Percentiles rank a stretch among this genome's conserved stretches.
Conservation (phyloP, 2,329 filamentous ascomycete genomes). For the Alternaria incomplexa region DNA sequence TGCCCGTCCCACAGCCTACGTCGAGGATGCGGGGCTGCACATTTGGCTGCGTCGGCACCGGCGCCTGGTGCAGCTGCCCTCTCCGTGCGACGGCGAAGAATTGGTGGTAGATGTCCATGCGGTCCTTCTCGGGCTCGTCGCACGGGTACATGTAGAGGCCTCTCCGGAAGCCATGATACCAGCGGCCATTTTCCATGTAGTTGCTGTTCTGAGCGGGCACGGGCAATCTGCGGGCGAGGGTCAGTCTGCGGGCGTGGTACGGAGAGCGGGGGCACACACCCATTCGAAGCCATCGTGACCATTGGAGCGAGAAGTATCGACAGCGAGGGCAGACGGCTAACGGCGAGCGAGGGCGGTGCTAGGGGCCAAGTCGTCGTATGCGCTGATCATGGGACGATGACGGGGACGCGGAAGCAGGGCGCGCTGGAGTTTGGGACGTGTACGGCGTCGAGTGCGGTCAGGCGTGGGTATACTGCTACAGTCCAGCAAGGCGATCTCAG, state of each 20-base stretch:
- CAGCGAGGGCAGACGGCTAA: constrained; percentile 17
- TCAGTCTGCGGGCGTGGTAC: constrained; percentile 33
- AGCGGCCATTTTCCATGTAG: constrained; percentile 69
- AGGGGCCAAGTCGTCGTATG: constrained; percentile 7
- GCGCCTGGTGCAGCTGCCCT: constrained; percentile 55
- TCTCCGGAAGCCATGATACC: constrained; percentile 70
- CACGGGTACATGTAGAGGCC: constrained; percentile 79
- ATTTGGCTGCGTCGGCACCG: constrained; percentile 41
- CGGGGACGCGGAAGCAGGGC: neutral
- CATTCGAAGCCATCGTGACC: constrained; percentile 53
- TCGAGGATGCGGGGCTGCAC: constrained; percentile 61
- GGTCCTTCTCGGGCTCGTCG: constrained; percentile 77
- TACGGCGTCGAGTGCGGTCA: constrained; percentile 5
- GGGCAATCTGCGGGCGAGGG: constrained; percentile 39
- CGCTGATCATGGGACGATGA: constrained; percentile 12
- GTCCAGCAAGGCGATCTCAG: constrained; percentile 23
- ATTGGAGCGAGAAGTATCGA: constrained; percentile 44
- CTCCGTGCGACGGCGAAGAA: constrained; percentile 71
- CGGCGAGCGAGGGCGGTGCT: constrained; percentile 12
- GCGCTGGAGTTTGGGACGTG: neutral
- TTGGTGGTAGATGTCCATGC: constrained; percentile 83
- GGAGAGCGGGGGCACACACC: constrained; percentile 45
- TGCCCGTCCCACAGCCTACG: constrained; percentile 85
- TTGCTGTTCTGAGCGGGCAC: constrained; percentile 52
- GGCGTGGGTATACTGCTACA: neutral